Evolutionary conservation across 1,139 yeast genomes (phyloP), one percentile per base, ranked within the genome.

Genomic region (Blastobotrys illinoisensis): DNA sequence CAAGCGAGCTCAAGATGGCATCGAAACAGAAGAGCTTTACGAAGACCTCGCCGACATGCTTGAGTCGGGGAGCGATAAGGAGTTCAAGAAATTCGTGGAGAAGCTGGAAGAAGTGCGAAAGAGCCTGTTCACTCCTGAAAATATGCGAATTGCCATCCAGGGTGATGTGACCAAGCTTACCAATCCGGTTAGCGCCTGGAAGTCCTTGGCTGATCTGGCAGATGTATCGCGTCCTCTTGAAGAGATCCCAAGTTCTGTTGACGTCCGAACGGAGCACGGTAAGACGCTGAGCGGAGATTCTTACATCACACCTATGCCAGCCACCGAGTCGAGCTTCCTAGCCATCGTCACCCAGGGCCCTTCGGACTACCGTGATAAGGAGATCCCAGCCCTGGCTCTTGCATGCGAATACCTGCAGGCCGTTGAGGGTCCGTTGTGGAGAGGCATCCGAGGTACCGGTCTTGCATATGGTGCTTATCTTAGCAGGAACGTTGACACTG

Each of bases 401-500:
- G 89, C 93, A 6, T 78, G 86, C 9, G 91, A 87, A 56, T 87
- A 85, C 65, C 75, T 95, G 57, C 86, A 85, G 62, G 87, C 91
- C 26, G 89, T 89, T 21, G 99, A 95, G 70, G 99, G 99, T 1
- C 98, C 99, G 44, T 85, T 93, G 62, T 93, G 99, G 98, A 81
- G 90, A 66, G 96, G 95, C 51, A 88, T 95, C 45, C 81, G 99
- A 71, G 99, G 99, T 44, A 81, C 91, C 1, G 99, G 99, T 1
- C 76, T 89, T 53, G 98, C 98, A 0, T 95, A 95, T 69, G 97
- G 97, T 32, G 95, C 93, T 1, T 77, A 74, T 54, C 76, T 89
- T 59, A 68, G 76, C 28, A 75, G 82, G 53, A 78, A 79, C 61
- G 67, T 81, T 16, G 97, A 90, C 61, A 74, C 81, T 40, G 95